A percentile compares a stretch with the other conserved stretches of the same genome.
Evolutionary conservation across 352 stramenopile genomes (phyloP).

Genomic region (Chrysophaeum taylorii): DNA sequence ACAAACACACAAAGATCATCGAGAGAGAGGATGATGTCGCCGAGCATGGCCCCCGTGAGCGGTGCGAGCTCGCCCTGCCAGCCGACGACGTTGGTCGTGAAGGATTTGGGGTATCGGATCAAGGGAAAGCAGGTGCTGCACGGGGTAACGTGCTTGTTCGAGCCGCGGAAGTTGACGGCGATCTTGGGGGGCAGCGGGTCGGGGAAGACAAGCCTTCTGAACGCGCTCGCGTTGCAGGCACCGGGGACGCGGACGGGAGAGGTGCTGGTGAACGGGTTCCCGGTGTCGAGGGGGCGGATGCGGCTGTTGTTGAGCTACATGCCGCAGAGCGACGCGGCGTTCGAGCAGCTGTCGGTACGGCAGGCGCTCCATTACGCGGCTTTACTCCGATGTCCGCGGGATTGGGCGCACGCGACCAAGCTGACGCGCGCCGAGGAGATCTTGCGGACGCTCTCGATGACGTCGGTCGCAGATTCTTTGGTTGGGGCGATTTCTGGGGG

Average conservation of each 20-base stretch:
- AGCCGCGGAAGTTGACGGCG: background rate
- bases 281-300: background rate
- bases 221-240: background rate
- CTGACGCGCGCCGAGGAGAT: no score
- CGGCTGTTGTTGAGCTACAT: background rate
- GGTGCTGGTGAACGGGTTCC: background rate
- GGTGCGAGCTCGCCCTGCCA: no score
- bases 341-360: constrained; percentile 46
- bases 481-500: constrained; percentile 44
- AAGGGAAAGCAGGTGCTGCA: no score
- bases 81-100: no score
- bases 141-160: no score
- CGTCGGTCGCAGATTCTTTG: no score
- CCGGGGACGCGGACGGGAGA: background rate
- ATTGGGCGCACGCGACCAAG: no score
- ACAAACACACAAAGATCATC: no score
- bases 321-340: constrained; percentile 51
- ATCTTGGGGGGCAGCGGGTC: background rate
- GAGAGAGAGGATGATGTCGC: no score
- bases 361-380: constrained; percentile 54
- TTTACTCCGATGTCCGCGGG: constrained; percentile 41
- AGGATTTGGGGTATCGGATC: no score
- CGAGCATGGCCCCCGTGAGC: no score
- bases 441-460: no score
- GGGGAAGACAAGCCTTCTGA: background rate